Conservation (phyloP, 2,329 filamentous ascomycete species). For the Fusarium concolor region DNA sequence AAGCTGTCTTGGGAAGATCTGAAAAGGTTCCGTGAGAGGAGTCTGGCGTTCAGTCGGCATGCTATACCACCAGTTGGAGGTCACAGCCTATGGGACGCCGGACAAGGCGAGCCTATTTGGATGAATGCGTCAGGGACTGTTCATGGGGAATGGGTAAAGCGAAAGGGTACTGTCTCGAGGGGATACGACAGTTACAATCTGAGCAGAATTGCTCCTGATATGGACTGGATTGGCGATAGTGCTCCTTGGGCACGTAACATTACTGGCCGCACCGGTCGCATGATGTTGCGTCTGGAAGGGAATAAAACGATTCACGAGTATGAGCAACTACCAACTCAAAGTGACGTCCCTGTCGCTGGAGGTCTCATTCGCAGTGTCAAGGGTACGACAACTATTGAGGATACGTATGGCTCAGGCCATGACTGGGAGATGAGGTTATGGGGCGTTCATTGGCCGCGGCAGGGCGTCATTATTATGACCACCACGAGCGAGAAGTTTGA, state of each 20-base stretch:
- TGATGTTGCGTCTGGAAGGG: slow-evolving; percentile 74
- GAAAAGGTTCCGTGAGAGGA: slow-evolving; percentile 72
- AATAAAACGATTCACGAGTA: slow-evolving; percentile 62
- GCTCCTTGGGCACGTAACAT: slow-evolving; percentile 82
- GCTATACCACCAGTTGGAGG: slow-evolving; percentile 59
- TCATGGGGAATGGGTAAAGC: slow-evolving; percentile 79
- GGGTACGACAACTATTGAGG: slow-evolving; percentile 78
- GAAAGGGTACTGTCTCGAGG: slow-evolving; percentile 59
- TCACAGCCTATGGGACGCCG: slow-evolving; percentile 55
- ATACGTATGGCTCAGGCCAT: slow-evolving; percentile 72
- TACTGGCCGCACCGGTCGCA: slow-evolving; percentile 76
- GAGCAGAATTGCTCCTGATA: slow-evolving; percentile 70
- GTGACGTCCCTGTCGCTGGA: slow-evolving; percentile 54
- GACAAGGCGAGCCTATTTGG: slow-evolving; percentile 67
- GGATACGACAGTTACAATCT: slow-evolving; percentile 69
- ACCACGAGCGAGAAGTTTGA: slow-evolving; percentile 95
- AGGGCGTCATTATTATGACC: slow-evolving; percentile 82
- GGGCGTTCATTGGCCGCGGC: slow-evolving; percentile 87
- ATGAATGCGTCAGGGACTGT: slow-evolving; percentile 82
- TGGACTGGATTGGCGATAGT: slow-evolving; percentile 71
- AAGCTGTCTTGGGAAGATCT: slow-evolving; percentile 84
- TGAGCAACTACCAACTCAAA: slow-evolving; percentile 52
- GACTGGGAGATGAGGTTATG: slow-evolving; percentile 84
- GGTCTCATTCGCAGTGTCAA: slow-evolving; percentile 75
- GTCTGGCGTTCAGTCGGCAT: slow-evolving; percentile 69